Evolutionary conservation across 140 eudicot genomes (phyloP).

Genomic region (Eryngium alpinum): DNA sequence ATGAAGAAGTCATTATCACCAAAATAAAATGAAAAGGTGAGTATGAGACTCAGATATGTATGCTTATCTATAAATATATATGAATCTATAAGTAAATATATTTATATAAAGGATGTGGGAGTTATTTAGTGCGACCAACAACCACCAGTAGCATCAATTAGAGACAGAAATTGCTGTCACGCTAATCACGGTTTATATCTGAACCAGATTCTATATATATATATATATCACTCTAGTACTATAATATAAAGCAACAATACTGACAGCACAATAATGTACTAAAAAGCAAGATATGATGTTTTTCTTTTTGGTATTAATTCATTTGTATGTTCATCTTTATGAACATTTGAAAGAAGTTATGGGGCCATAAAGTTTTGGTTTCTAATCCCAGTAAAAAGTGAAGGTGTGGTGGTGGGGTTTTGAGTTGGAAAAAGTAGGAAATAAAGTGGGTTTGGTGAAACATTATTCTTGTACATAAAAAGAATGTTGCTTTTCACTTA

Average conservation of each 20-base stretch:
- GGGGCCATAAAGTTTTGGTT: neutral
- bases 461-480: neutral
- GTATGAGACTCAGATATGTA: too few relatives aligned
- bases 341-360: constrained; percentile 8
- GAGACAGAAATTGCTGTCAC: neutral
- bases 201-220: neutral
- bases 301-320: neutral
- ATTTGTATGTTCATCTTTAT: neutral
- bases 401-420: neutral
- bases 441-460: neutral
- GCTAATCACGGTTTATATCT: neutral
- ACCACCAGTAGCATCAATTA: neutral
- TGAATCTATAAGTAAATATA: too few relatives aligned
- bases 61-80: too few relatives aligned
- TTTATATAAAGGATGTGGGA: neutral
- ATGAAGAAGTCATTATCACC: too few relatives aligned
- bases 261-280: neutral
- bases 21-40: too few relatives aligned
- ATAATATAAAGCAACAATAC: neutral
- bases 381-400: constrained; percentile 6
- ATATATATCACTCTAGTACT: too few relatives aligned
- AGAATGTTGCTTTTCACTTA: neutral
- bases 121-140: neutral
- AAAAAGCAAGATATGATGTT: constrained; percentile 7
- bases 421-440: neutral